Percentiles rank a stretch among this genome's conserved stretches.
phyloP scores from a whole-genome alignment of 768 basidiomycete species.

The Galerina marginata region DNA sequence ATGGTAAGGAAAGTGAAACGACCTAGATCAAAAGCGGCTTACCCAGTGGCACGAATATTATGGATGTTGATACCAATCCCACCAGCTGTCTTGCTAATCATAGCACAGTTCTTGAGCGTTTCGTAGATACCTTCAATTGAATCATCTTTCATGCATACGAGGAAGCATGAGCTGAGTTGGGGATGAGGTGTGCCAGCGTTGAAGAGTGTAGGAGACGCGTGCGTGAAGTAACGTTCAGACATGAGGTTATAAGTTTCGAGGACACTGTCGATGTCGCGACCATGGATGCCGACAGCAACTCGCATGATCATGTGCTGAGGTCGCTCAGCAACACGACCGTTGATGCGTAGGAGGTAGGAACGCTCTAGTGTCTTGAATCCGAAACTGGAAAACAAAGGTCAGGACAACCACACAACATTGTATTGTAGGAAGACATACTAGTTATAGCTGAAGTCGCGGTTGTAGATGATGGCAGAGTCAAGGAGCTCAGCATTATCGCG shows the following conservation, averaged over 20 bases:
- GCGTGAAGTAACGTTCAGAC: slow-evolving; percentile 98
- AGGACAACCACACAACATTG: not conserved
- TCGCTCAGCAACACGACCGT: slow-evolving; percentile 94
- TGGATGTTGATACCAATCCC: slow-evolving; percentile 97
- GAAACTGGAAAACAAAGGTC: slow-evolving; percentile 57
- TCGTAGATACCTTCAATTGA: slow-evolving; percentile 99
- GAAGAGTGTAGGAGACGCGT: slow-evolving; percentile 97
- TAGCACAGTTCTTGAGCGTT: slow-evolving; percentile 95
- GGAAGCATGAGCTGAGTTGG: slow-evolving; percentile 97
- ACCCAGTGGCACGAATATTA: slow-evolving; percentile 96
- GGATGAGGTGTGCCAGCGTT: slow-evolving; percentile 96
- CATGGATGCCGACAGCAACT: slow-evolving; percentile 97
- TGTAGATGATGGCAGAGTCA: slow-evolving; percentile 96
- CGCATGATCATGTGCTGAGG: slow-evolving; percentile 99
- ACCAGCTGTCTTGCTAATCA: slow-evolving; percentile 99
- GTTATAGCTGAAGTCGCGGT: slow-evolving; percentile 98
- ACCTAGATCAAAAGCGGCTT: slow-evolving; percentile 27
- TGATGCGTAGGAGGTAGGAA: slow-evolving; percentile 93
- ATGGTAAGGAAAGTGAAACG: not conserved
- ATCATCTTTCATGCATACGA: slow-evolving; percentile 98
- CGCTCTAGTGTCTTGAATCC: slow-evolving; percentile 99
- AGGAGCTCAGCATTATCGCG: slow-evolving; percentile 80
- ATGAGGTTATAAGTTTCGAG: slow-evolving; percentile 95
- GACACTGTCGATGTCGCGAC: slow-evolving; percentile 83
- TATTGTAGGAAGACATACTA: slow-evolving; percentile 55